Evolutionary conservation across 768 basidiomycete species (phyloP).

Genomic region (Suillus discolor): DNA sequence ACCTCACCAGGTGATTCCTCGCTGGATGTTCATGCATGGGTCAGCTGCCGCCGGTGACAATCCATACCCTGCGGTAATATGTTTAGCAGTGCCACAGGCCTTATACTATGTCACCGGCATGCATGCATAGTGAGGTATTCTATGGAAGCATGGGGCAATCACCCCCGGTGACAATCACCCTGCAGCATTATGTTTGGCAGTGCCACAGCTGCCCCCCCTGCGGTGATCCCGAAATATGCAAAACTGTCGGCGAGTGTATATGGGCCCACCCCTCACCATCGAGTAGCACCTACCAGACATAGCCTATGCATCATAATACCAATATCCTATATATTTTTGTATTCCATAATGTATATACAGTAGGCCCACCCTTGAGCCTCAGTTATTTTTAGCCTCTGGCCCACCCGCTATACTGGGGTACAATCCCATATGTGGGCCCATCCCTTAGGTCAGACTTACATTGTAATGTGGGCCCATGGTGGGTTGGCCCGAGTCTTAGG

Average conservation of each 20-base stretch:
- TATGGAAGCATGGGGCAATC: too few relatives aligned
- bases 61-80: neutral
- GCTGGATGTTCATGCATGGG: neutral
- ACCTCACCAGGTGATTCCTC: too few relatives aligned
- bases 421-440: neutral
- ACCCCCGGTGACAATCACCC: too few relatives aligned
- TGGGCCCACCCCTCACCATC: neutral
- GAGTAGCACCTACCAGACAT: neutral
- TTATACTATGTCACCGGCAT: neutral
- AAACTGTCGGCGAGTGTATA: neutral
- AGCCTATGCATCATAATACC: neutral
- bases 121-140: too few relatives aligned
- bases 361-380: neutral
- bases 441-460: too few relatives aligned
- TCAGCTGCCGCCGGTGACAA: neutral
- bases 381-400: neutral
- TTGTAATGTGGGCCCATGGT: neutral
- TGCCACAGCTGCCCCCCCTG: too few relatives aligned
- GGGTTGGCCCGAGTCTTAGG: neutral
- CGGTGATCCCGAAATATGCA: neutral
- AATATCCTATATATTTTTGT: neutral
- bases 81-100: neutral
- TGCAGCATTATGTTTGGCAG: too few relatives aligned
- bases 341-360: neutral
- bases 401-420: neutral